Conservation (phyloP, 352 stramenopile genomes). For the Thraustochytrium striatum region DNA sequence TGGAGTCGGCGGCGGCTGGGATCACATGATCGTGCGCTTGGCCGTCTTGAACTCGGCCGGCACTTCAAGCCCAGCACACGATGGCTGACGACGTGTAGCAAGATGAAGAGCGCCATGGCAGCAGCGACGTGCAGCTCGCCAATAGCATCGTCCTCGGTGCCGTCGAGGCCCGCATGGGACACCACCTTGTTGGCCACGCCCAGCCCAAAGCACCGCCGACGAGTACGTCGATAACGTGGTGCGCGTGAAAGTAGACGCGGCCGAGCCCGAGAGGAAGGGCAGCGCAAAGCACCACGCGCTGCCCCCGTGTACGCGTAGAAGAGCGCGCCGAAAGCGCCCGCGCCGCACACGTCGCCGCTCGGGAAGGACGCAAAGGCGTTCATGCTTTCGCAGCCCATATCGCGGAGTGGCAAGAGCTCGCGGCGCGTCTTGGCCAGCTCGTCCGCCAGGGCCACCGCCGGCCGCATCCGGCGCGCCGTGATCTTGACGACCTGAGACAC, state of each 20-base stretch:
- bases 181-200: neutral
- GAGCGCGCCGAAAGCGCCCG: neutral
- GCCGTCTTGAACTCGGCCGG: slow-evolving; percentile 2
- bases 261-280: slow-evolving; percentile 1
- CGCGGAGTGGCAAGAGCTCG: neutral
- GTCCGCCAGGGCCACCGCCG: neutral
- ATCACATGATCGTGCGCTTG: no score
- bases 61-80: neutral
- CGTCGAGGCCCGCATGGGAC: neutral
- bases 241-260: slow-evolving; percentile 26
- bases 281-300: neutral
- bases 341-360: slow-evolving; percentile 16
- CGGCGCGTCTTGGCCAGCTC: slow-evolving; percentile 5
- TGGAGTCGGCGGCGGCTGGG: no score
- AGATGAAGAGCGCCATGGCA: neutral
- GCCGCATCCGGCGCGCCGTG: slow-evolving; percentile 26
- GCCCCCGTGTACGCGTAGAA: neutral
- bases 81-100: neutral
- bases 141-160: neutral
- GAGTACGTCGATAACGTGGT: slow-evolving; percentile 30
- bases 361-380: slow-evolving; percentile 36
- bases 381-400: neutral
- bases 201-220: neutral
- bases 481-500: slow-evolving; percentile 38
- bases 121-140: neutral